Evolutionary conservation across 129 eudicot species (phyloP), one percentile per base, ranked within the genome.

Genomic region (Apium graveolens): DNA sequence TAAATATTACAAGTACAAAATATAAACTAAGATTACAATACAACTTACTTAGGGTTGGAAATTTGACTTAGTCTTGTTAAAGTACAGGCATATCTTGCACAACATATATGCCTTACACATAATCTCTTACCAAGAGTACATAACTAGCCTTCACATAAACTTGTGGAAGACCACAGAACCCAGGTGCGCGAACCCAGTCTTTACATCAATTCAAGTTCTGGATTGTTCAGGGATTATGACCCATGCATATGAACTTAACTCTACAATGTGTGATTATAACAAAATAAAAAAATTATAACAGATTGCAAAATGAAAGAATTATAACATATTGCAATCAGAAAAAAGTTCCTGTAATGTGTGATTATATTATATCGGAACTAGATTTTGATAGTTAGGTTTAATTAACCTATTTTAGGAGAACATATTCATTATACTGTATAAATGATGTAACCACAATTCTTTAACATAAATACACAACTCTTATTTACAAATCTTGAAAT

Each of bases 121-220:
- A 18, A 29, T 44, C 31, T 21, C 81, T 89, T 79, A 95, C 99
- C 90, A 88, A 82, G 37, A 95, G 88, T 32, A 79, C 80, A 42
- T 88, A 76, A 48, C 99, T 97, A 83, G 97, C 96, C 81, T 83
- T 89, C 82, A 84, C 86, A 80, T 92, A 92, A 73, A 69, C 78
- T 77, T 83, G 92, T 8, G 97, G 94, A 69, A 90, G 93, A 78
- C 90, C 65, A 70, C 89, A 80, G 77, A 84, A 86, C 44, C 81
- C 86, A 60, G 92, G 82, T 78, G 86, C 85, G 43, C 84, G 89
- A 49, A 90, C 38, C n/a, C n/a, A n/a, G n/a, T n/a, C n/a, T n/a
- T n/a, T n/a, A n/a, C n/a, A n/a, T n/a, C n/a, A n/a, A n/a, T 24
- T 27, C 65, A 57, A 57, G 10, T 24, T 53, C 13, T 10, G 12